Base-by-base conservation (phyloP, 2,329 filamentous ascomycete species). In the Aschersonia sp. region DNA sequence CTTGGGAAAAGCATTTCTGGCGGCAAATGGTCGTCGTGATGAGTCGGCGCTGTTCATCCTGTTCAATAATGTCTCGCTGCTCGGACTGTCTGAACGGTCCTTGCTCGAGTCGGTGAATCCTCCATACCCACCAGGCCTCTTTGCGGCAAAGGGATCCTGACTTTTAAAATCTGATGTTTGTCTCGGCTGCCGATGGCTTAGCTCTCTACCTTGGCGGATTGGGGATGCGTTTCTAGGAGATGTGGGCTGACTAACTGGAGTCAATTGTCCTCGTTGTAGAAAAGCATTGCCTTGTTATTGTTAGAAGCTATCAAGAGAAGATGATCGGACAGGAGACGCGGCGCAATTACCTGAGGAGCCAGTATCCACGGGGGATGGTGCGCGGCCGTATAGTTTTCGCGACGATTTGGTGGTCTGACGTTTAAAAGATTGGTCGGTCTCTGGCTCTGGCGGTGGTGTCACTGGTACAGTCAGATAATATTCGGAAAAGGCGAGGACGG, bases 191-290 rank as follows among this genome's bases (percentile, higher is more conserved):
- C 57, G 59, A 42, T n/a, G 65, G 50, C 59, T 70, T 55, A 60
- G 71, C 46, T 64, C 65, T 46, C 60, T 70, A 49, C 65, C 68
- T 30, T 76, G 72, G 10, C 77, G 79, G 48, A 73, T 69, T 5
- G 83, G 82, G n/a, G 84, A 86, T 30, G 75, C 69, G 49, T 74
- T 76, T 52, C 71, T 74, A 41, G 78, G 80, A 46, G 74, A 74
- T 54, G 73, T 75, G 29, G 73, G 73, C 48, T 72, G 73, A 62
- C 80, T 85, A 45, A 75, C 67, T 45, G 81, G 81, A 9, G 81
- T 85, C 49, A 82, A 65, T 59, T 82, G 73, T 47, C 73, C 75
- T 46, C 73, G 70, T 40, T 68, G 73, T 51, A 71, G 58, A 55
- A 72, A 82, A 30, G 47, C 31, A 30, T 28, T 45, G 38, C 45